Percentiles rank a stretch among this genome's conserved stretches.
These are phyloP conservation scores for Phytophthora megakarya DNA, from an alignment of 352 stramenopile genomes.

Conservation along the genomic window DNA sequence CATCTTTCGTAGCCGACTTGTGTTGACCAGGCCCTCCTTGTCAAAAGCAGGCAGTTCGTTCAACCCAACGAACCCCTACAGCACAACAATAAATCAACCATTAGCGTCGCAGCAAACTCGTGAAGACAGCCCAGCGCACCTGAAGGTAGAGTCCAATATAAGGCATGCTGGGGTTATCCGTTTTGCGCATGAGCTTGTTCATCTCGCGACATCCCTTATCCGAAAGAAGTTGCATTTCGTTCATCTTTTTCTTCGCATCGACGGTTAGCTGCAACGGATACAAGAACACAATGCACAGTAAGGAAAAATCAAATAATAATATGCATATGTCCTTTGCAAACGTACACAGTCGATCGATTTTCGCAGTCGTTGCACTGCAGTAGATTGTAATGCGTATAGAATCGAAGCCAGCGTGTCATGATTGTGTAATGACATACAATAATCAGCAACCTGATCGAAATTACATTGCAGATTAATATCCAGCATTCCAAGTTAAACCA, in stretches of 20 bases:
- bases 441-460: slow-evolving; percentile 62
- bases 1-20: slow-evolving; percentile 71
- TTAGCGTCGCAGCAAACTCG: background rate
- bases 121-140: slow-evolving; percentile 37
- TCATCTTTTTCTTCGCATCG: slow-evolving; percentile 72
- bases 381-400: slow-evolving; percentile 86
- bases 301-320: background rate
- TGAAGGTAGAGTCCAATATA: slow-evolving; percentile 89
- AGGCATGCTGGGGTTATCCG: slow-evolving; percentile 78
- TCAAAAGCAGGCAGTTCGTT: slow-evolving; percentile 82
- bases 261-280: slow-evolving; percentile 49
- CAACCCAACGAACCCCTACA: slow-evolving; percentile 74
- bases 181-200: slow-evolving; percentile 83
- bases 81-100: slow-evolving; percentile 10
- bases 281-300: slow-evolving; percentile 1
- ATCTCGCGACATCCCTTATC: slow-evolving; percentile 87
- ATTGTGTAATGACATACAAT: slow-evolving; percentile 75
- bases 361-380: slow-evolving; percentile 80
- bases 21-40: slow-evolving; percentile 69
- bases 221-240: slow-evolving; percentile 78
- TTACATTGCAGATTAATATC: slow-evolving; percentile 6
- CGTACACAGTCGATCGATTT: slow-evolving; percentile 78
- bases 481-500: background rate
- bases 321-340: background rate
- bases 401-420: slow-evolving; percentile 86